Conservation (phyloP, 1,284 basidiomycete genomes). For the Lentinus polychrous region DNA sequence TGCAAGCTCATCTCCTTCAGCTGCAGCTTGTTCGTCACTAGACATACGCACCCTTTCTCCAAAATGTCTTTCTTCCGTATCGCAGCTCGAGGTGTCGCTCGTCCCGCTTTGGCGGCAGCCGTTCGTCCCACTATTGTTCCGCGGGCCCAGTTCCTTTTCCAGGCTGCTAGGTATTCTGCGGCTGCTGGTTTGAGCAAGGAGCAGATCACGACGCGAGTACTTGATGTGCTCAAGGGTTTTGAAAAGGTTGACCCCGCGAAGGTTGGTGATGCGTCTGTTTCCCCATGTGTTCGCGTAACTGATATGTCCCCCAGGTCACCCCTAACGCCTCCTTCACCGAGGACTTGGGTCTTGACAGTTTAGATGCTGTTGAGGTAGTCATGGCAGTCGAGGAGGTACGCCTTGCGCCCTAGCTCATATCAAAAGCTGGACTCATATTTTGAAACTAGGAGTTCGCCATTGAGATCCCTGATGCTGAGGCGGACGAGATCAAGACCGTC, state of each 20-base stretch:
- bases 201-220: slow-evolving; percentile 75
- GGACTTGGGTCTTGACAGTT: slow-evolving; percentile 93
- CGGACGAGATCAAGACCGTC: slow-evolving; percentile 96
- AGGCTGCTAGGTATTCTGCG: slow-evolving; percentile 67
- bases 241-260: slow-evolving; percentile 90
- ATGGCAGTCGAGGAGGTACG: slow-evolving; percentile 98
- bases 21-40: slow-evolving; percentile 1
- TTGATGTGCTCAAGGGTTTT: slow-evolving; percentile 89
- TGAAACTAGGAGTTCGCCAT: slow-evolving; percentile 70
- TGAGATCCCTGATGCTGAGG: slow-evolving; percentile 96
- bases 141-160: slow-evolving; percentile 25
- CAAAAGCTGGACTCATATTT: neutral
- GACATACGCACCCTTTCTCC: slow-evolving; percentile 7
- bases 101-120: slow-evolving; percentile 24
- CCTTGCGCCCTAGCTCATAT: neutral
- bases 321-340: slow-evolving; percentile 71
- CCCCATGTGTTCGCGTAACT: slow-evolving; percentile 4
- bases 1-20: neutral
- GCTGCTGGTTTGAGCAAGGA: slow-evolving; percentile 69
- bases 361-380: slow-evolving; percentile 97
- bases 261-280: slow-evolving; percentile 37
- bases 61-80: slow-evolving; percentile 39
- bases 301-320: slow-evolving; percentile 50
- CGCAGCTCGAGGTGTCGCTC: slow-evolving; percentile 29
- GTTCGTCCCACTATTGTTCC: slow-evolving; percentile 19